These are phyloP conservation scores for Fusarium pilosicola DNA, from an alignment of 2,329 filamentous ascomycete species.

Conservation along the genomic window DNA sequence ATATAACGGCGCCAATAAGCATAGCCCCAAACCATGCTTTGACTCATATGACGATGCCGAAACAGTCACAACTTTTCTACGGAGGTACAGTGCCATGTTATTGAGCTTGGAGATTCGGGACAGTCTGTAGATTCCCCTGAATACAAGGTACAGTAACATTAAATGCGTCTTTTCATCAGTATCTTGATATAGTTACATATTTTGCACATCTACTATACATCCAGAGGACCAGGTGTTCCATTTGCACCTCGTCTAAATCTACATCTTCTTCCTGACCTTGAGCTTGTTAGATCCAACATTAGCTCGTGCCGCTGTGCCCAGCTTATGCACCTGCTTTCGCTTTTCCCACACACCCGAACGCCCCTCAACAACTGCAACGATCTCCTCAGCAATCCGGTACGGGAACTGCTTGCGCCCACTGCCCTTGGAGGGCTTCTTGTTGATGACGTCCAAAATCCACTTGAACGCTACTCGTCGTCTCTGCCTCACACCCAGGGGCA, in stretches of 20 bases:
- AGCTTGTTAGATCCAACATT: conserved; percentile 66
- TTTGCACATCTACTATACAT: conserved; percentile 46
- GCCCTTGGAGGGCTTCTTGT: conserved; percentile 78
- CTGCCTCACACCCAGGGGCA: conserved; percentile 79
- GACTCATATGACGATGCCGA: background rate
- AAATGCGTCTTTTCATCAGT: conserved; percentile 38
- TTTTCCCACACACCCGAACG: conserved; percentile 86
- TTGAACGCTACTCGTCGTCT: conserved; percentile 80
- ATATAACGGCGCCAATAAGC: conserved; percentile 13
- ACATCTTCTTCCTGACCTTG: conserved; percentile 51
- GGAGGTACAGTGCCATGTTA: no score
- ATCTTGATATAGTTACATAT: conserved; percentile 47
- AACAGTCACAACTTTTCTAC: background rate
- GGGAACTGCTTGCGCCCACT: conserved; percentile 79
- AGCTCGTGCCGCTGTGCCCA: conserved; percentile 79
- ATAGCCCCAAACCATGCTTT: conserved; percentile 7
- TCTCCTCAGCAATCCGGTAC: conserved; percentile 82
- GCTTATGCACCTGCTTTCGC: conserved; percentile 80
- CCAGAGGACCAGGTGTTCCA: conserved; percentile 3
- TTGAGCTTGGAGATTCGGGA: background rate
- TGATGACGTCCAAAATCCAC: conserved; percentile 90
- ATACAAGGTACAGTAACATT: background rate
- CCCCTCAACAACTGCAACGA: conserved; percentile 89
- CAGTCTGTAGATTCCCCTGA: background rate
- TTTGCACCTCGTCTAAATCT: conserved; percentile 21